Conservation (phyloP, 2,329 filamentous ascomycete species). For the Tolypocladium paradoxum region DNA sequence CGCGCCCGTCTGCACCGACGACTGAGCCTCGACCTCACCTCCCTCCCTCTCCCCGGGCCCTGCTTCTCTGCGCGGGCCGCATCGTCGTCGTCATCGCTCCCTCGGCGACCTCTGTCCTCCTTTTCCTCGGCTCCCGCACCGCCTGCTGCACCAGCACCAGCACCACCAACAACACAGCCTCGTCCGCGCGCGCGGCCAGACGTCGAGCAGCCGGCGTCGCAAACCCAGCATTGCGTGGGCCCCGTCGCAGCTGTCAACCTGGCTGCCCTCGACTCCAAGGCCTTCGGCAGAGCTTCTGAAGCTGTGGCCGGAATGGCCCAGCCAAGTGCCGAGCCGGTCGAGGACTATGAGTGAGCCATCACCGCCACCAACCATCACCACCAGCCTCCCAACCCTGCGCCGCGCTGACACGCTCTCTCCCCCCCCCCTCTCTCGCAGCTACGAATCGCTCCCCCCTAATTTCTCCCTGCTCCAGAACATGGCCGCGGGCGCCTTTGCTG, state of each 20-base stretch:
- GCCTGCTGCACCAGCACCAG: neutral
- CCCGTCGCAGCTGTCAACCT: slow-evolving; percentile 33
- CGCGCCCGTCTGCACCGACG: neutral
- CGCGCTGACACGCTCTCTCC: neutral
- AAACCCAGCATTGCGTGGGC: neutral
- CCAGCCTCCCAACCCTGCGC: neutral
- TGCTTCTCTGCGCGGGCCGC: neutral
- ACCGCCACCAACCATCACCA: neutral
- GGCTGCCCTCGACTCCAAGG: slow-evolving; percentile 49
- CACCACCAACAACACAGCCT: neutral
- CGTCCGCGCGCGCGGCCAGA: neutral
- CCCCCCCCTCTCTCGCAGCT: slow-evolving; percentile 34
- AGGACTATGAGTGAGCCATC: slow-evolving; percentile 53
- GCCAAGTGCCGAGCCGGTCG: slow-evolving; percentile 51
- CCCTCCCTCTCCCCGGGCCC: neutral
- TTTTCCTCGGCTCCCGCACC: neutral
- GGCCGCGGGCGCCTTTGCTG: slow-evolving; percentile 90
- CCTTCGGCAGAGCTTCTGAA: slow-evolving; percentile 52
- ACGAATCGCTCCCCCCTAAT: slow-evolving; percentile 89
- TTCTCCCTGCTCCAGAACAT: slow-evolving; percentile 93
- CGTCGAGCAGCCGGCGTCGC: neutral
- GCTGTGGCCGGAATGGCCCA: slow-evolving; percentile 62
- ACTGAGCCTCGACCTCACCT: neutral
- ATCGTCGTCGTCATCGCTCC: neutral
- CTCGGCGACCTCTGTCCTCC: neutral